A percentile compares a stretch with the other conserved stretches of the same genome.
Conservation (phyloP, 2,329 filamentous ascomycete species). For the Lachnellula suecica region DNA sequence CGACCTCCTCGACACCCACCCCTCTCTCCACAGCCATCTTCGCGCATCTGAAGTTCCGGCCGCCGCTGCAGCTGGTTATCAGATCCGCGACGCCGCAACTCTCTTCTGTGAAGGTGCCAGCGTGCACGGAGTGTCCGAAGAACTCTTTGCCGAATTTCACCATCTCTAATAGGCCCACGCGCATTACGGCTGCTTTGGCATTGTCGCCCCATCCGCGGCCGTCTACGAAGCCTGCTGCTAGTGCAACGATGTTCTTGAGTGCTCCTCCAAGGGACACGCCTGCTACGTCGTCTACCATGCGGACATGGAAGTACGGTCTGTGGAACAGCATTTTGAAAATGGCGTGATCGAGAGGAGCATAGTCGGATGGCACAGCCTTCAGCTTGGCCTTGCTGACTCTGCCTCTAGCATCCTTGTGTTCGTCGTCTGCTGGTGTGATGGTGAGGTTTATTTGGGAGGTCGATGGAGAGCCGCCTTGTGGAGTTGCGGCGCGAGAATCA, state of each 20-base stretch:
- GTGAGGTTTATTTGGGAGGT: conserved; percentile 50
- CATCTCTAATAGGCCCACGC: conserved; percentile 93
- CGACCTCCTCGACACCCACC: conserved; percentile 80
- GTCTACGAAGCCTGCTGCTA: conserved; percentile 93
- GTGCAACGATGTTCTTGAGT: conserved; percentile 93
- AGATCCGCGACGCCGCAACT: conserved; percentile 93
- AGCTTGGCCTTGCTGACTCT: conserved; percentile 68
- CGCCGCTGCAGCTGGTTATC: conserved; percentile 89
- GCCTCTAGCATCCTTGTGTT: conserved; percentile 70
- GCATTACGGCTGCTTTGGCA: conserved; percentile 98
- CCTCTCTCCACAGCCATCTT: conserved; percentile 82
- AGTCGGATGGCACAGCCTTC: conserved; percentile 74
- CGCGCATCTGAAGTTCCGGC: conserved; percentile 91
- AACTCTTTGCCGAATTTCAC: conserved; percentile 93
- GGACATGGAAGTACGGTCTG: conserved; percentile 95
- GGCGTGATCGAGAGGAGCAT: conserved; percentile 81
- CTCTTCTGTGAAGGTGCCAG: conserved; percentile 93
- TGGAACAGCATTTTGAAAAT: conserved; percentile 88
- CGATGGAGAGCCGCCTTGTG: conserved; percentile 49
- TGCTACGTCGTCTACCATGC: conserved; percentile 91
- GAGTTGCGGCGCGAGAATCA: conserved; percentile 76
- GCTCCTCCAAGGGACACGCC: conserved; percentile 93
- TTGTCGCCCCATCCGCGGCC: conserved; percentile 98
- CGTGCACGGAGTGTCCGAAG: conserved; percentile 78
- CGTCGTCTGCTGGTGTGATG: conserved; percentile 42